Base-by-base conservation (phyloP, 495 filamentous ascomycete genomes). In the Darksidea phi region DNA sequence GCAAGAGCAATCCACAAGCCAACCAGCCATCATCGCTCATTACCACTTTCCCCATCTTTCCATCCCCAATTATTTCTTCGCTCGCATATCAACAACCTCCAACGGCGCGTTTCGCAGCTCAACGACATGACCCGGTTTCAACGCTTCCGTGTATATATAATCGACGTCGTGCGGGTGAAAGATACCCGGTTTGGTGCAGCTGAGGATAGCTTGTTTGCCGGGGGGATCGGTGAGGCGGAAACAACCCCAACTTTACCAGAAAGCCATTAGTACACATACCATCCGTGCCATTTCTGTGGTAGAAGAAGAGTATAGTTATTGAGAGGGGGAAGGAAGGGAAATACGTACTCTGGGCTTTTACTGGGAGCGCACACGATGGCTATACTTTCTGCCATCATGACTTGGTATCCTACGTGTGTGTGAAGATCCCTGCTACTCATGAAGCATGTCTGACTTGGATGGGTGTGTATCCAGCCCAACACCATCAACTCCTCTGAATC, bases 401-500 rank as follows among this genome's bases (percentile, higher is more conserved):
- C 82, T 72, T 98, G 94, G 72, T 96, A 97, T 18, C 90, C 90
- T 28, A 82, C 81, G 67, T 97, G 94, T 0, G 95, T 98, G 66
- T 98, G 94, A 61, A 96, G 68, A 70, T 98, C 94, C 34, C 92
- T 80, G 32, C 87, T 91, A 74, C 90, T 95, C 90, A 98, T 94
- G 71, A 98, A 98, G 72, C 94, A 98, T 1, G 90, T 95, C 76
- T 98, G 95, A 0, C 86, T 89, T 0, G 94, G 94, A 71, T 98
- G 94, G 0, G 94, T 98, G 71, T 98, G 94, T 57, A 98, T 98
- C 94, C 94, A 98, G 54, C 94, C 94, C 8, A 97, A 80, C 59
- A 94, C 85, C 75, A 97, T 86, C 38, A 97, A 70, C 45, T 96
- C 89, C 66, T 96, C 86, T 6, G 78, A 79, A 64, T 93, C 86